Percentiles rank a stretch among this genome's conserved stretches.
Conservation (phyloP, 176 grass and related monocot genomes). For the Musa troglodytarum region DNA sequence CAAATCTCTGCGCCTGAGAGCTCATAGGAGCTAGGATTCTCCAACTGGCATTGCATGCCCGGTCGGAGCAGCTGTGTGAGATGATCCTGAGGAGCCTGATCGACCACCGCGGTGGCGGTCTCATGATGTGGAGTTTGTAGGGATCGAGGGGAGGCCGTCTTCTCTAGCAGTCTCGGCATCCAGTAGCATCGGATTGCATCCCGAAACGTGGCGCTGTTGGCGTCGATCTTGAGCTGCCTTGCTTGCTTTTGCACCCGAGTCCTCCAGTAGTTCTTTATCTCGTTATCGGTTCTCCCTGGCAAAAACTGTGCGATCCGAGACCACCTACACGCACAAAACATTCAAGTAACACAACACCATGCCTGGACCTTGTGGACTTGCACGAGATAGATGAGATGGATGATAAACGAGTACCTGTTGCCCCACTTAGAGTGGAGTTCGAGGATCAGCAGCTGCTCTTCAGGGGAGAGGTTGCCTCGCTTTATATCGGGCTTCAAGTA, state of each 20-base stretch:
- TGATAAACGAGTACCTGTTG: not conserved
- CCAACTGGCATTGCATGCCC: not conserved
- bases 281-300: conserved; percentile 9
- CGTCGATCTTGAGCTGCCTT: not conserved
- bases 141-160: not conserved
- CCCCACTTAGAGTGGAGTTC: conserved; percentile 8
- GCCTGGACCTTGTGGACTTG: no score
- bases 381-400: no score
- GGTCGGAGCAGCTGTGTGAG: not conserved
- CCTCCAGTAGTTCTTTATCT: conserved; percentile 15
- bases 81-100: not conserved
- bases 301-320: conserved; percentile 6
- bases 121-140: not conserved
- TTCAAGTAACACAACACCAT: no score
- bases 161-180: not conserved
- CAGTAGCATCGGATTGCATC: conserved; percentile 1
- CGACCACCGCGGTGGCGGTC: no score
- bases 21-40: no score
- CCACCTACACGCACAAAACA: not conserved
- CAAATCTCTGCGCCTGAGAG: no score
- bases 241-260: conserved; percentile 14
- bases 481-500: conserved; percentile 9
- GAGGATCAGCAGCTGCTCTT: conserved; percentile 5
- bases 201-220: not conserved
- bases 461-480: conserved; percentile 4